These are phyloP conservation scores for Botrytis cinerea DNA, from an alignment of 2,329 filamentous ascomycete genomes.

Conservation along the genomic window DNA sequence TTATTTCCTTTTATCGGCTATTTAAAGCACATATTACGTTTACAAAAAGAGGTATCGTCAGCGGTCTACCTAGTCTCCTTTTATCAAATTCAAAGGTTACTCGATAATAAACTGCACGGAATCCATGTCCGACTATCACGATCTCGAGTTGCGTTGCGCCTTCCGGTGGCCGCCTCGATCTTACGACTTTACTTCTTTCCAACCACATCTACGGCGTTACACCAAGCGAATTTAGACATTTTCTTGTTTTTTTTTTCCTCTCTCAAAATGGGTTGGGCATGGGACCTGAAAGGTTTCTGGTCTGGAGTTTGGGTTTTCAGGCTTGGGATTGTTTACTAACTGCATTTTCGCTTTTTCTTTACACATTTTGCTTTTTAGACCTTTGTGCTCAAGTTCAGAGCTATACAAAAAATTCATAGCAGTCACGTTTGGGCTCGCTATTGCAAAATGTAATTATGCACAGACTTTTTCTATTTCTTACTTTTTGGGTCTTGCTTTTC, in stretches of 20 bases:
- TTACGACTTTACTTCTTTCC: conserved; percentile 40
- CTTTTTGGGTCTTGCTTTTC: conserved; percentile 26
- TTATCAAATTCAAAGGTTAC: conserved; percentile 31
- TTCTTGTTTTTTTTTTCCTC: conserved; percentile 35
- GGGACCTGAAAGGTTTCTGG: conserved; percentile 41
- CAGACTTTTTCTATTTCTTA: conserved; percentile 39
- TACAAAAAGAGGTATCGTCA: conserved; percentile 31
- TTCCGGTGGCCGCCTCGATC: conserved; percentile 43
- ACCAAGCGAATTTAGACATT: conserved; percentile 40
- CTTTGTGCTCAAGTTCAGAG: conserved; percentile 31
- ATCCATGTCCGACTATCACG: conserved; percentile 34
- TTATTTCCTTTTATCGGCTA: conserved; percentile 28
- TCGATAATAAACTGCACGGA: conserved; percentile 37
- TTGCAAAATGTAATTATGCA: conserved; percentile 43
- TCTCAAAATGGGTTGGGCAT: conserved; percentile 43
- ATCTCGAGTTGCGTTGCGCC: conserved; percentile 44
- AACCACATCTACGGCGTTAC: conserved; percentile 38
- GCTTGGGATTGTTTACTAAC: conserved; percentile 39
- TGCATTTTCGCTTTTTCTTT: conserved; percentile 36
- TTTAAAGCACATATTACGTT: conserved; percentile 40
- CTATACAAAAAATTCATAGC: conserved; percentile 37
- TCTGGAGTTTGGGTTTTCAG: conserved; percentile 42
- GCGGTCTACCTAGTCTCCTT: conserved; percentile 25
- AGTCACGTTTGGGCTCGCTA: conserved; percentile 37
- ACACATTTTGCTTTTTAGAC: conserved; percentile 39